These are phyloP conservation scores for Cylindrotheca fusiformis DNA, from an alignment of 108 stramenopile species.

Conservation along the genomic window DNA sequence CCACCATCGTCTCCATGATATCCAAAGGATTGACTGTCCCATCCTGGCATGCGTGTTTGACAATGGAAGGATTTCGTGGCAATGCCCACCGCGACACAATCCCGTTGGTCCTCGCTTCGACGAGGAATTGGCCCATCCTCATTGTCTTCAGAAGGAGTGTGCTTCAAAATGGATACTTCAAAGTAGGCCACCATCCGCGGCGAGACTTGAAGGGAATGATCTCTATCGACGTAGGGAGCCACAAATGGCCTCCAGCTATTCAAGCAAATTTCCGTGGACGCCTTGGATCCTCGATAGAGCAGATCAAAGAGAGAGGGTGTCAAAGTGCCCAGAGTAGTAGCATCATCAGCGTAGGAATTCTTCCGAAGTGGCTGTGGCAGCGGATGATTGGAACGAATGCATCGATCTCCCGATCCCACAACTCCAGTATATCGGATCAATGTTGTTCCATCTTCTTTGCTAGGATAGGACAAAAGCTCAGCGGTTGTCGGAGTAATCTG, in stretches of 20 bases:
- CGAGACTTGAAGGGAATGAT: constrained; percentile 45
- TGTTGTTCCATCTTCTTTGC: background rate
- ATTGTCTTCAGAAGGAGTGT: background rate
- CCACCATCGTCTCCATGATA: constrained; percentile 88
- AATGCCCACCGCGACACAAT: constrained; percentile 79
- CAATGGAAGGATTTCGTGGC: constrained; percentile 44
- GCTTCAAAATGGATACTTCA: constrained; percentile 63
- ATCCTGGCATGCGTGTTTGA: constrained; percentile 76
- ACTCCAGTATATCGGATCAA: constrained; percentile 53
- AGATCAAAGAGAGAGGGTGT: background rate
- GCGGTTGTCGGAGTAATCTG: background rate
- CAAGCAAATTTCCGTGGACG: background rate
- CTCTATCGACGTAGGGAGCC: constrained; percentile 31
- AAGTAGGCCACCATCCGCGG: constrained; percentile 69
- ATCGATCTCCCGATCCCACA: constrained; percentile 69
- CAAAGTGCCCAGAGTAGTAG: background rate
- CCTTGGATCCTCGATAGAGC: background rate
- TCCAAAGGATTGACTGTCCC: constrained; percentile 70
- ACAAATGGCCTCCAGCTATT: constrained; percentile 43
- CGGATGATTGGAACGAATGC: constrained; percentile 61
- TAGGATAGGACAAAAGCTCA: background rate
- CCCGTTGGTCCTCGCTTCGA: constrained; percentile 7
- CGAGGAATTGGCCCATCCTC: constrained; percentile 1
- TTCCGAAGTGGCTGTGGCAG: constrained; percentile 37
- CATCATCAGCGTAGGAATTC: background rate